Conservation (phyloP, 2,329 filamentous ascomycete species). For the Alternaria rosae region DNA sequence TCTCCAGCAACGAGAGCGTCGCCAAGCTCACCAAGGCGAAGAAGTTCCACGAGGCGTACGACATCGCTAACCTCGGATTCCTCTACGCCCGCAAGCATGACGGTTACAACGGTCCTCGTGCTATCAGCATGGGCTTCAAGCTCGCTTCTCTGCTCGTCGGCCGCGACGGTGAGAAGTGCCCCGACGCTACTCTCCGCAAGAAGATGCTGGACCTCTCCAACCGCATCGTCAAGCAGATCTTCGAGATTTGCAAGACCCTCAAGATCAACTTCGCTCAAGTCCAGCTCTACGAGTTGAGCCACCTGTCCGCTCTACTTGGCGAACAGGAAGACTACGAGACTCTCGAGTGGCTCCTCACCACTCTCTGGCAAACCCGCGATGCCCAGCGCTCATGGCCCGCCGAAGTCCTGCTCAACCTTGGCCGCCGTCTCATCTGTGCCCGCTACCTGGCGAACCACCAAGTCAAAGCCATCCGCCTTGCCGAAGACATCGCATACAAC, state of each 20-base stretch:
- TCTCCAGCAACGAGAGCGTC: conserved; percentile 35
- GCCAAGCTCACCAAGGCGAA: conserved; percentile 36
- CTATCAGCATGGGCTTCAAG: conserved; percentile 50
- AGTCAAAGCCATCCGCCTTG: conserved; percentile 52
- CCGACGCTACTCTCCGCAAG: conserved; percentile 47
- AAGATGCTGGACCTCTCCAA: conserved; percentile 52
- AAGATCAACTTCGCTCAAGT: conserved; percentile 56
- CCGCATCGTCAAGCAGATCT: conserved; percentile 52
- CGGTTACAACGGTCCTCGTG: conserved; percentile 41
- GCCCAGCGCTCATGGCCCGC: conserved; percentile 45
- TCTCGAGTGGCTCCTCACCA: conserved; percentile 50
- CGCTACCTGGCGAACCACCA: conserved; percentile 59
- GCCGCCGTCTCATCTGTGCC: conserved; percentile 61
- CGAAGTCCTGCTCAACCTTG: conserved; percentile 58
- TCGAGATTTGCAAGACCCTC: conserved; percentile 50
- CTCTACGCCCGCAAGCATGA: conserved; percentile 41
- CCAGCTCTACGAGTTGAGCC: conserved; percentile 52
- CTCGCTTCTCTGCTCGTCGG: conserved; percentile 45
- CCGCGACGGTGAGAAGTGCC: conserved; percentile 35
- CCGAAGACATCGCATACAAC: conserved; percentile 64
- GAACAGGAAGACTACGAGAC: conserved; percentile 56
- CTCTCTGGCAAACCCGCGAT: conserved; percentile 47
- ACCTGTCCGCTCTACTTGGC: conserved; percentile 53
- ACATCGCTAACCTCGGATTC: conserved; percentile 45
- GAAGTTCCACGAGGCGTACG: conserved; percentile 45